These are phyloP conservation scores for Lophium mytilinum DNA, from an alignment of 495 filamentous ascomycete genomes.

Conservation along the genomic window DNA sequence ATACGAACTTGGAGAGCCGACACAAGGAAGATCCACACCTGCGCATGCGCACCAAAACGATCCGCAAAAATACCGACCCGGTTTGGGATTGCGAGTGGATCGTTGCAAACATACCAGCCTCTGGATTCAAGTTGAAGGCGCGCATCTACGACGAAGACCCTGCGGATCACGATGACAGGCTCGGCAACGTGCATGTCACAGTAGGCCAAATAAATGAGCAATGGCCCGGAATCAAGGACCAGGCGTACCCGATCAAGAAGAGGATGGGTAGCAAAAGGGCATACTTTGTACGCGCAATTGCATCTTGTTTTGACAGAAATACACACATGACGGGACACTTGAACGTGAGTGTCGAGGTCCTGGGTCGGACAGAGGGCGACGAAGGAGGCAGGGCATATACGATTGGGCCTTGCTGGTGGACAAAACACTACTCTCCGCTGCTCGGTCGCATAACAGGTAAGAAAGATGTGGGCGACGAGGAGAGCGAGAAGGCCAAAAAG, in stretches of 20 bases:
- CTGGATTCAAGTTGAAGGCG: constrained; percentile 72
- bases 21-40: constrained; percentile 74
- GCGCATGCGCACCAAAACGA: constrained; percentile 65
- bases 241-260: constrained; percentile 67
- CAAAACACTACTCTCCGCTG: constrained; percentile 79
- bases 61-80: constrained; percentile 61
- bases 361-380: constrained; percentile 62
- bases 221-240: constrained; percentile 60
- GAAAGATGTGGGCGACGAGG: constrained; percentile 48
- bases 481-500: constrained; percentile 25
- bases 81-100: constrained; percentile 81
- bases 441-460: constrained; percentile 74
- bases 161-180: constrained; percentile 74
- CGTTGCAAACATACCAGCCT: constrained; percentile 71
- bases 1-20: constrained; percentile 51
- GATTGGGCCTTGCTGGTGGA: constrained; percentile 65
- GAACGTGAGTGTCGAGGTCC: constrained; percentile 59
- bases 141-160: constrained; percentile 83
- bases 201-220: constrained; percentile 48
- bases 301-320: constrained; percentile 45
- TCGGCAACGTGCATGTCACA: constrained; percentile 71
- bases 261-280: constrained; percentile 78
- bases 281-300: constrained; percentile 60
- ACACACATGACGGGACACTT: constrained; percentile 54
- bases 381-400: constrained; percentile 76